Base-by-base conservation (phyloP, 495 filamentous ascomycete genomes). In the Penicillium bovifimosum region DNA sequence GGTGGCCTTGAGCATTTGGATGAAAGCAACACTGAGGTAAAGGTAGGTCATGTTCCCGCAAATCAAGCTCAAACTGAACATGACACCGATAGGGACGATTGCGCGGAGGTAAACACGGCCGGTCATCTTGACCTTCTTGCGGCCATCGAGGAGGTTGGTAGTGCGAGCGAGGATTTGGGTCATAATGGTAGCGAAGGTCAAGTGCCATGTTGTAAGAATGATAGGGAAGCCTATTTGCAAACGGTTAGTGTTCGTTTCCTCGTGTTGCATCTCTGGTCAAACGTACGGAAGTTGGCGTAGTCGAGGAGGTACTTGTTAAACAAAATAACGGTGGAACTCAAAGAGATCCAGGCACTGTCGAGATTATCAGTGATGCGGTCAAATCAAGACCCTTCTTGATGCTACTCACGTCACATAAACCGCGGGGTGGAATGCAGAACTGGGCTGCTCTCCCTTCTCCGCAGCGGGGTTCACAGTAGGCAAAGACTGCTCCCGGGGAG, bases 271-370 rank as follows among this genome's bases (percentile, higher is more conserved):
- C 33, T 53, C 29, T 41, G 10, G 28, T 9, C 32, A 14, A 46
- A 72, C 88, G 84, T 80, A 93, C 89, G 76, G 78, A 96, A 98
- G 45, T 86, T 75, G 58, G 83, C 79, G 26, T 82, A 87, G 62
- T 88, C 83, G 47, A 97, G 80, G 58, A 98, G 91, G 82, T 88
- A 92, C 82, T 98, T 98, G 85, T 98, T 97, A 86, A 96, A 98
- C 38, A 97, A 75, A 61, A 98, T 98, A 56, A 96, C 90, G 56
- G 83, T 87, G 29, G 92, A 96, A 66, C 90, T 96, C 61, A 96
- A 73, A 49, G 82, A 69, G 58, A 98, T 97, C 93, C 93, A 98
- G 64, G 81, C 71, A 57, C 92, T 97, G 67, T 45, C 46, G 54
- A 35, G 9, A 20, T 24, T 41, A 58, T 69, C 56, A 74, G 68